Conservation (phyloP, 2,329 filamentous ascomycete genomes). For the Immersiporthe knoxdaviesiana region DNA sequence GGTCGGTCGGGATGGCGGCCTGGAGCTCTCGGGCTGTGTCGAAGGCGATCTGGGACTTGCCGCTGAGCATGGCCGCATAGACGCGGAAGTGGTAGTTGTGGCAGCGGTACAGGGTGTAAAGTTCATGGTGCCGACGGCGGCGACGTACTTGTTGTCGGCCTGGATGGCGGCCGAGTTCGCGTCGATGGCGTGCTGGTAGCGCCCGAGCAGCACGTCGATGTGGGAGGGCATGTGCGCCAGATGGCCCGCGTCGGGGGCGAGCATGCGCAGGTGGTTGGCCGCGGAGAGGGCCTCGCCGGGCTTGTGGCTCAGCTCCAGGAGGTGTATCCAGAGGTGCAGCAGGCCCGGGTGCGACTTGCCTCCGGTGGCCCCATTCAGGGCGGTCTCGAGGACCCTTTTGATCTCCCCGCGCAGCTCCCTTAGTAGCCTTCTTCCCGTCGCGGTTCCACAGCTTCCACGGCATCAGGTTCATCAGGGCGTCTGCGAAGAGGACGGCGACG, state of each 20-base stretch:
- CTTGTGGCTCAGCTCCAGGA: conserved; percentile 56
- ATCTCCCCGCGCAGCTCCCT: conserved; percentile 60
- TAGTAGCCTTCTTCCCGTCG: conserved; percentile 47
- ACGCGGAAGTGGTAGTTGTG: conserved; percentile 77
- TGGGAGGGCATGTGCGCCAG: conserved; percentile 71
- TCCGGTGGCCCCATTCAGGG: conserved; percentile 53
- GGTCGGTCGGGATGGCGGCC: conserved; percentile 61
- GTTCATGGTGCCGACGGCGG: conserved; percentile 61
- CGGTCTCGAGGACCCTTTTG: conserved; percentile 61
- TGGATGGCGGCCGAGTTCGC: conserved; percentile 69
- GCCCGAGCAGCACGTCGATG: conserved; percentile 72
- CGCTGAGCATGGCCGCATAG: conserved; percentile 79
- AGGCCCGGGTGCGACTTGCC: conserved; percentile 61
- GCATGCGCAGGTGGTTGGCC: conserved; percentile 64
- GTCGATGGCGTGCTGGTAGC: conserved; percentile 68
- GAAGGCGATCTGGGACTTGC: conserved; percentile 63
- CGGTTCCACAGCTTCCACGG: conserved; percentile 52
- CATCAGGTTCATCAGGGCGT: conserved; percentile 53
- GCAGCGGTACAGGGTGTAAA: conserved; percentile 76
- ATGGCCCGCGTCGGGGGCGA: conserved; percentile 72
- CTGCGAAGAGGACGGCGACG: conserved; percentile 51
- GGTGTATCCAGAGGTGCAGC: conserved; percentile 60
- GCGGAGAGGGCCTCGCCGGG: conserved; percentile 64
- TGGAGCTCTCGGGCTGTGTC: conserved; percentile 65
- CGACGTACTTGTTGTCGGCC: conserved; percentile 70